Evolutionary conservation across 805 yeast species (phyloP), one percentile per base, ranked within the genome.

Genomic region (Candida michaelii): DNA sequence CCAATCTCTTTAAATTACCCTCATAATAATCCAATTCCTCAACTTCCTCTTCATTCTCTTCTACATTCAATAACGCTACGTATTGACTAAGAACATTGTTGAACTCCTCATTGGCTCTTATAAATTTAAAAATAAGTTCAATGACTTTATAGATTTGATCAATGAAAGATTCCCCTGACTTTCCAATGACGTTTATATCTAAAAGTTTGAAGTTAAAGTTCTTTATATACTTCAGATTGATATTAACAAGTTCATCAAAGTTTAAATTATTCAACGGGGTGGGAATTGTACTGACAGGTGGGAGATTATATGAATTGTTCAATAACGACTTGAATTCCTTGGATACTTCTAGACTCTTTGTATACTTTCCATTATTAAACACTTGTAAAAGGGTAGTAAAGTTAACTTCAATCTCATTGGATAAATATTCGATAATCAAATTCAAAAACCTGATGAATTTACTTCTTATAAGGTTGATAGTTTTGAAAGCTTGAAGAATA

Each of bases 201-300:
- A 70, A 52, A 9, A 71, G 44, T 36, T 65, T 66, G 49, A 60
- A 55, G 21, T 60, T 50, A 15, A 65, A 56, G 7, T 65, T 51
- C 49, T 56, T 47, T 11, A 50, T 43, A 51, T 59, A 69, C 2
- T 46, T 44, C 16, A 55, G 53, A 49, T 74, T 79, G 12, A 65
- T 39, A 4, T 49, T 29, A 9, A 67, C 63, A 10, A 83, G 52
- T 32, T 79, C 81, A 48, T 81, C 83, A 37, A 83, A 46, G 21
- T 47, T 40, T 8, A 42, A 19, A 30, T 46, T 43, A 6, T 42
- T 44, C 7, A 44, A 15, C 6, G 39, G 39, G 15, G 12, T 29
- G 14, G 39, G 30, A 8, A 44, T 37, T 12, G 15, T 8, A 9
- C 27, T 16, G 1, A 15, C 17, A 14, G 33, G 32, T 25, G 50